A percentile compares a stretch with the other conserved stretches of the same genome.
Evolutionary conservation across 2,329 filamentous ascomycete genomes (phyloP).

Genomic region (Emergomyces pasteurianus): DNA sequence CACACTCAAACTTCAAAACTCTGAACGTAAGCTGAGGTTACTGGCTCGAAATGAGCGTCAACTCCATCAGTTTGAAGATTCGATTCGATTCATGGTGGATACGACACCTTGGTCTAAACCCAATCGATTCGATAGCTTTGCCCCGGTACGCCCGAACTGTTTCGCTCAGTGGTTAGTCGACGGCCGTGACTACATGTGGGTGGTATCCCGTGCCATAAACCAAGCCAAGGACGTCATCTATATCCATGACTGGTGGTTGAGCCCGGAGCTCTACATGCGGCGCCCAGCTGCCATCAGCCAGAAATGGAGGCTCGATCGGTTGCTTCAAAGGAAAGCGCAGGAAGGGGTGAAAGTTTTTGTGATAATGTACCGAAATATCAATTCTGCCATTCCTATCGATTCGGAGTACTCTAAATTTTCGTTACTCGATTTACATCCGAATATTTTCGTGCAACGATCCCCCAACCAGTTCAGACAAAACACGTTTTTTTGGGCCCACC

Average conservation of each 20-base stretch:
- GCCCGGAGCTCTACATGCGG: conserved; percentile 73
- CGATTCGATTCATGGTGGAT: conserved; percentile 71
- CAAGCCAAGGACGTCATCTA: conserved; percentile 87
- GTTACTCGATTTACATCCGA: conserved; percentile 85
- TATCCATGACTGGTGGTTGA: conserved; percentile 91
- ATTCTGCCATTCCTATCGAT: conserved; percentile 92
- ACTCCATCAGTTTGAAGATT: conserved; percentile 85
- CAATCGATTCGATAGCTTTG: conserved; percentile 82
- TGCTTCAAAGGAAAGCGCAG: conserved; percentile 80
- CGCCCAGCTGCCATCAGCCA: conserved; percentile 72
- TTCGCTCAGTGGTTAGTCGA: conserved; percentile 96
- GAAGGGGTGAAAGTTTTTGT: conserved; percentile 91
- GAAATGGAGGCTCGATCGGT: conserved; percentile 74
- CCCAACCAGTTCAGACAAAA: conserved; percentile 98
- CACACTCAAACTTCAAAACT: conserved; percentile 75
- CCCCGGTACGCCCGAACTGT: conserved; percentile 76
- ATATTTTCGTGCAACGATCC: conserved; percentile 93
- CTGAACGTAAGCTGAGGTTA: conserved; percentile 82
- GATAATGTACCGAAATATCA: conserved; percentile 83
- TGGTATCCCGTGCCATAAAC: conserved; percentile 82
- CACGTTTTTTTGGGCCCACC: conserved; percentile 97
- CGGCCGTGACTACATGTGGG: conserved; percentile 89
- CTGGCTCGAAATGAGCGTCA: conserved; percentile 84
- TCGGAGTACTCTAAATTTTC: conserved; percentile 98
- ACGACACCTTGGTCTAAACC: conserved; percentile 73